Evolutionary conservation across 225 moss, liverwort and hornwort species (phyloP).

Genomic region (Marchantia paleacea): DNA sequence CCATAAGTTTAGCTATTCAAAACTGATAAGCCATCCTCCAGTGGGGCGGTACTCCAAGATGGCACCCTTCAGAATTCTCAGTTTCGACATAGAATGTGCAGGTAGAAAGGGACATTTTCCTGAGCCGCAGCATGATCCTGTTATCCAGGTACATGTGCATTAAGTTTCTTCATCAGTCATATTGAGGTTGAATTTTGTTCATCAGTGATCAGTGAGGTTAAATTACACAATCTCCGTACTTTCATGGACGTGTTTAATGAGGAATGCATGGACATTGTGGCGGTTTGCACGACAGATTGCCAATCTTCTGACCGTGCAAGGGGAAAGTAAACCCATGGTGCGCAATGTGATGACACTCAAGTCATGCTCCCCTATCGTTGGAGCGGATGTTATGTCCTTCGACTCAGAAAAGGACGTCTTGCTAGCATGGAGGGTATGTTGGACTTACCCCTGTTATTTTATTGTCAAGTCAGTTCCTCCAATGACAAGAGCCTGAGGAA

Average conservation of each 20-base stretch:
- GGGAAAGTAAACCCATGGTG: constrained; percentile 74
- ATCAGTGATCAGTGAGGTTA: not conserved
- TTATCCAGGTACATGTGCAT: constrained; percentile 66
- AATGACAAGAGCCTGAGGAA: not conserved
- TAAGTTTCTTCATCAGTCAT: not conserved
- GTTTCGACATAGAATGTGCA: constrained; percentile 98
- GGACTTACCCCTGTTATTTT: not conserved
- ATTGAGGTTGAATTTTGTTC: not conserved
- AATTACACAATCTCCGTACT: not conserved
- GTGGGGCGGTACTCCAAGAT: constrained; percentile 87
- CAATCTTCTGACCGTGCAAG: constrained; percentile 89
- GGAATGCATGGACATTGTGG: not conserved
- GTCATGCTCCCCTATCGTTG: constrained; percentile 92
- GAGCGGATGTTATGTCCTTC: constrained; percentile 90
- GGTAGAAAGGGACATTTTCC: constrained; percentile 98
- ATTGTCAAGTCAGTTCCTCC: constrained; percentile 16
- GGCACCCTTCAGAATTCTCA: constrained; percentile 98
- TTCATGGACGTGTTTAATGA: not conserved
- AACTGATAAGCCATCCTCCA: constrained; percentile 72
- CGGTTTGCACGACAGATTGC: constrained; percentile 58
- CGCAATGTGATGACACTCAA: constrained; percentile 94
- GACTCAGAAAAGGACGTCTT: constrained; percentile 86
- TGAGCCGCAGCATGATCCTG: constrained; percentile 97
- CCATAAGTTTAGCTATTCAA: constrained; percentile 55
- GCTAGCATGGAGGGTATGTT: constrained; percentile 83